A percentile compares a stretch with the other conserved stretches of the same genome.
These are phyloP conservation scores for Ceriops decandra DNA, from an alignment of 345 rosid species.

Conservation along the genomic window DNA sequence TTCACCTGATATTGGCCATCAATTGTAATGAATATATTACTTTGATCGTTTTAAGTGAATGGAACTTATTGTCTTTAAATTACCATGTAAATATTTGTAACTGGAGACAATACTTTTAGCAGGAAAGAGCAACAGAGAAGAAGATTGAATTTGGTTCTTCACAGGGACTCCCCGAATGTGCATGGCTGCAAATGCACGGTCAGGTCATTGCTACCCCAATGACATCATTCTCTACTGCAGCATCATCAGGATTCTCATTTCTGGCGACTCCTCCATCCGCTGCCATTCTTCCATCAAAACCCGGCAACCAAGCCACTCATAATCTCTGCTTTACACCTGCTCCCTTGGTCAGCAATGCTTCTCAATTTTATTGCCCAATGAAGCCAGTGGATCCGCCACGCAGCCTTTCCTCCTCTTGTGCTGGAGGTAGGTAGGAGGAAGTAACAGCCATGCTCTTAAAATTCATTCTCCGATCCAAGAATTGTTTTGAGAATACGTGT, in stretches of 20 bases:
- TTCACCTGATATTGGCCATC: neutral
- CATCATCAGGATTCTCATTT: slow-evolving; percentile 99
- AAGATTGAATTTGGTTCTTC: slow-evolving; percentile 41
- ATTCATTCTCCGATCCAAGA: slow-evolving; percentile 18
- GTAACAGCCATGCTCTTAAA: slow-evolving; percentile 1
- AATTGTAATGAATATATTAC: no score
- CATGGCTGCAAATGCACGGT: slow-evolving; percentile 60
- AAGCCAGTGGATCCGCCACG: slow-evolving; percentile 52
- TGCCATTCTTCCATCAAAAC: slow-evolving; percentile 51
- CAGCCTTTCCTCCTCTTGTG: slow-evolving; percentile 14
- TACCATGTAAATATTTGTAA: neutral
- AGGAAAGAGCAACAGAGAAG: slow-evolving; percentile 56
- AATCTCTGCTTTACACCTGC: slow-evolving; percentile 42
- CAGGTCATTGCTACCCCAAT: slow-evolving; percentile 44
- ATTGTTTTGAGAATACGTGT: neutral
- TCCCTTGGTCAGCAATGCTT: slow-evolving; percentile 21
- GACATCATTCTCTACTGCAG: slow-evolving; percentile 77
- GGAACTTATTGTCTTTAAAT: neutral
- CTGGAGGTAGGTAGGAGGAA: slow-evolving; percentile 4
- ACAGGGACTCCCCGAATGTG: slow-evolving; percentile 50
- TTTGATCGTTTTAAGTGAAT: no score
- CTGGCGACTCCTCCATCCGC: slow-evolving; percentile 56
- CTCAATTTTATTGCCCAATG: slow-evolving; percentile 30
- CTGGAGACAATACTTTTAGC: slow-evolving; percentile 15
- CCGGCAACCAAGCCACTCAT: slow-evolving; percentile 33